Evolutionary conservation across 768 basidiomycete genomes (phyloP).

Genomic region (Suillus sp.): DNA sequence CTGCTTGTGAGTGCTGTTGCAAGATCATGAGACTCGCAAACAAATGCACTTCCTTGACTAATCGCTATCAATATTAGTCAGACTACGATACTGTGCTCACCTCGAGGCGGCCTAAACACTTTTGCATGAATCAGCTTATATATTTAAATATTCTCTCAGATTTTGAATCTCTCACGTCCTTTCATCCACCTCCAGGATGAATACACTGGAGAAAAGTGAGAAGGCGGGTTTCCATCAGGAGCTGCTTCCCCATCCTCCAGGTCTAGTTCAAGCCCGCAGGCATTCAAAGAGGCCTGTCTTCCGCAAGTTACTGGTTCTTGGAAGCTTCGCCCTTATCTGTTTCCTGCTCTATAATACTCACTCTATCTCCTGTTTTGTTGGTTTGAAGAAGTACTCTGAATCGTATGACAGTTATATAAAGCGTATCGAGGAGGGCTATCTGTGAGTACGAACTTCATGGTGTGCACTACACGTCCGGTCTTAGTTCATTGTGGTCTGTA

Average conservation of each 20-base stretch:
- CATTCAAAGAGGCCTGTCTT: conserved; percentile 8
- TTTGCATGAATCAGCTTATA: too few species aligned
- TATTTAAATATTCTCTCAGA: too few species aligned
- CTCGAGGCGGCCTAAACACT: too few species aligned
- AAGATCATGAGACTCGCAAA: too few species aligned
- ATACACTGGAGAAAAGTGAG: conserved; percentile 18
- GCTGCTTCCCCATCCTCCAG: conserved; percentile 18
- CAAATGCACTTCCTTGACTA: too few species aligned
- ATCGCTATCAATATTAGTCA: too few species aligned
- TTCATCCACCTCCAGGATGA: conserved; percentile 17
- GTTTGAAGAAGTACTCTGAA: background rate
- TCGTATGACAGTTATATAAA: conserved; percentile 20
- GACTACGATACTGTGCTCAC: too few species aligned
- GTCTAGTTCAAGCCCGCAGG: conserved; percentile 9
- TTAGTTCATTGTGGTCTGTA: conserved; percentile 23
- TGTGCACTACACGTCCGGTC: background rate
- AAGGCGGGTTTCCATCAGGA: conserved; percentile 11
- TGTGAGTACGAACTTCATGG: conserved; percentile 32
- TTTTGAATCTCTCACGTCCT: background rate
- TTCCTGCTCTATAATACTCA: conserved; percentile 18
- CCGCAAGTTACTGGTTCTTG: conserved; percentile 12
- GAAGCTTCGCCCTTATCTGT: conserved; percentile 12
- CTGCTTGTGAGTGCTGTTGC: too few species aligned
- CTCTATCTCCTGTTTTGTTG: conserved; percentile 6
- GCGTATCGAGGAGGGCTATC: conserved; percentile 34